Evolutionary conservation across 495 filamentous ascomycete genomes (phyloP), one percentile per base, ranked within the genome.

Genomic region (Penicillium canariense): DNA sequence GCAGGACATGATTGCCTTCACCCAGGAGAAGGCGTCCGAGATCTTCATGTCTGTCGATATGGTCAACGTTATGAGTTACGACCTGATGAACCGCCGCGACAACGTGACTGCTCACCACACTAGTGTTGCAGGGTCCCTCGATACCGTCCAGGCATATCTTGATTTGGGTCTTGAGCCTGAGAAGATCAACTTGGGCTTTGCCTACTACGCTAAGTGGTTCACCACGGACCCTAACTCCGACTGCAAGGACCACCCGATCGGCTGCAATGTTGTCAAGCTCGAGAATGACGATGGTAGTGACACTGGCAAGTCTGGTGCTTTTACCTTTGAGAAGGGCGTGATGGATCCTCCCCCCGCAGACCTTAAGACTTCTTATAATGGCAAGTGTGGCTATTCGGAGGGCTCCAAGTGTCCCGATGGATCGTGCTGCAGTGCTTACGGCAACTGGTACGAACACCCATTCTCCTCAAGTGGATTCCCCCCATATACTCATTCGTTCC

Each of bases 41-140:
- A 88, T 91, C 64, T 83, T 77, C 71, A 60, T 71, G 40, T 79
- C 83, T 1, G 74, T 90, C 9, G 86, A 90, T 65, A 87, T 87
- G 68, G 72, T 90, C 62, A 91, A 90, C 62, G 78, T 91, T 47
- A 91, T 91, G 88, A 82, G 81, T 18, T 91, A 91, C 69, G 88
- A 91, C 57, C 63, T 91, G 47, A 87, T 87, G 81, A 90, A 89
- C 70, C 81, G 88, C 18, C 83, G 88, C 15, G 83, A 90, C 61
- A 82, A 74, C 54, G 68, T 81, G 9, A 90, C 87, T 4, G 80
- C 77, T 51, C 86, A 89, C 60, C 85, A 88, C 61, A 87, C 80
- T 18, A 80, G 83, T 34, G 68, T 89, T 26, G 56, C 69, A 47
- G 71, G 72, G 12, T 84, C 81, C 27, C 66, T 83, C 11, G 76